phyloP scores from a whole-genome alignment of 1,284 basidiomycete genomes.

The Singerocomus inundabilis region DNA sequence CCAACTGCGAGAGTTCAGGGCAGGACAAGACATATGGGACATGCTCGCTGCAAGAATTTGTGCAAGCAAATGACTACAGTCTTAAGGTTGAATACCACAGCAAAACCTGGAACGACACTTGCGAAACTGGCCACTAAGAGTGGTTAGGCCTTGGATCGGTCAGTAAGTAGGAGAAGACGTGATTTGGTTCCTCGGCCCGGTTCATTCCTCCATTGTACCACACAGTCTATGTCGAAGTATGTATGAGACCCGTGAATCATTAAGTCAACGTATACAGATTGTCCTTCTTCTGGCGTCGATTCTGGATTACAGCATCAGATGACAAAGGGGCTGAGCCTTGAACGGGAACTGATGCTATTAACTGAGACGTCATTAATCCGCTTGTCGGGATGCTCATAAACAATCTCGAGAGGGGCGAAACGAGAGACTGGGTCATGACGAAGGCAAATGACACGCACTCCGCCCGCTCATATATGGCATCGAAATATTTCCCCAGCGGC shows the following conservation, averaged over 20 bases:
- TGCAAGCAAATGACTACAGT: conserved; percentile 32
- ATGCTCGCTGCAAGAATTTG: conserved; percentile 41
- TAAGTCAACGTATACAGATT: no score
- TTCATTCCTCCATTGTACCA: no score
- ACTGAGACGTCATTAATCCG: conserved; percentile 5
- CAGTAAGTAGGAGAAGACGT: no score
- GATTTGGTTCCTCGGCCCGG: no score
- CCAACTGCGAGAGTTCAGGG: conserved; percentile 29
- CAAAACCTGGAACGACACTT: conserved; percentile 39
- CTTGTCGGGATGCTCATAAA: conserved; percentile 10
- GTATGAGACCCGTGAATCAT: no score
- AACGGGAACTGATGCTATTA: conserved; percentile 13
- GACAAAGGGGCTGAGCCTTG: no score
- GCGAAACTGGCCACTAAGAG: no score
- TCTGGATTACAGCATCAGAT: no score
- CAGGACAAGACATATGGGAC: conserved; percentile 38
- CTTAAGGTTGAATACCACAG: conserved; percentile 33
- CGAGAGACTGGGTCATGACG: conserved; percentile 18
- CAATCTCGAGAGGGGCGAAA: conserved; percentile 6
- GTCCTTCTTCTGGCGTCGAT: no score
- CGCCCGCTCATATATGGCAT: conserved; percentile 16
- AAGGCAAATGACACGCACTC: conserved; percentile 14
- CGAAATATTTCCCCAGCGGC: conserved; percentile 19
- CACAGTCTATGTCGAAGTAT: no score
- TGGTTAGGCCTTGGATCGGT: no score